Conservation (phyloP, 2,329 filamentous ascomycete species). For the Sarocladium oryzae region DNA sequence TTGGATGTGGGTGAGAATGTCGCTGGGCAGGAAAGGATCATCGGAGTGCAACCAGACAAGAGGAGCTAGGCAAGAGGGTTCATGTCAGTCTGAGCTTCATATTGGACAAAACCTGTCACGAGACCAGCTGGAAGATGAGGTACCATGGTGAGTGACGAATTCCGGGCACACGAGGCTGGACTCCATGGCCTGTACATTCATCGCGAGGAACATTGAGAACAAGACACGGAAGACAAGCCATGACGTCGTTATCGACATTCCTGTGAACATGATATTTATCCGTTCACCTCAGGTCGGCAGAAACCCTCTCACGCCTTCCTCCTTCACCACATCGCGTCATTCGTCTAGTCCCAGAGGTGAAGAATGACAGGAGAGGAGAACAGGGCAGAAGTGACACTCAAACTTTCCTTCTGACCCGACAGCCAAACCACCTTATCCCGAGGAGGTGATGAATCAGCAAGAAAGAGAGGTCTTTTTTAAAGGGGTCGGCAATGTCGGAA, state of each 20-base stretch:
- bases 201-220: no score
- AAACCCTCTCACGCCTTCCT: background rate
- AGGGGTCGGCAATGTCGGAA: background rate
- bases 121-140: background rate
- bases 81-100: background rate
- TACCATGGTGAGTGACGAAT: background rate
- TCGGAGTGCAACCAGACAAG: slow-evolving; percentile 26
- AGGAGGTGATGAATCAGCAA: background rate
- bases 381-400: no score
- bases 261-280: background rate
- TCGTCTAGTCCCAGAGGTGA: background rate
- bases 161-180: background rate
- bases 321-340: no score
- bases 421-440: background rate
- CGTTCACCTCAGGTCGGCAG: background rate
- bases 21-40: slow-evolving; percentile 23
- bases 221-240: background rate
- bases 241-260: background rate
- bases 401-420: no score
- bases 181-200: no score
- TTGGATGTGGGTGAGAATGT: slow-evolving; percentile 22
- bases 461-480: background rate
- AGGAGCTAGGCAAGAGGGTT: slow-evolving; percentile 22
- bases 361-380: background rate
- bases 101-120: no score